Conservation (phyloP, 1,139 yeast genomes). For the Sugiyamaella grinbergsii region DNA sequence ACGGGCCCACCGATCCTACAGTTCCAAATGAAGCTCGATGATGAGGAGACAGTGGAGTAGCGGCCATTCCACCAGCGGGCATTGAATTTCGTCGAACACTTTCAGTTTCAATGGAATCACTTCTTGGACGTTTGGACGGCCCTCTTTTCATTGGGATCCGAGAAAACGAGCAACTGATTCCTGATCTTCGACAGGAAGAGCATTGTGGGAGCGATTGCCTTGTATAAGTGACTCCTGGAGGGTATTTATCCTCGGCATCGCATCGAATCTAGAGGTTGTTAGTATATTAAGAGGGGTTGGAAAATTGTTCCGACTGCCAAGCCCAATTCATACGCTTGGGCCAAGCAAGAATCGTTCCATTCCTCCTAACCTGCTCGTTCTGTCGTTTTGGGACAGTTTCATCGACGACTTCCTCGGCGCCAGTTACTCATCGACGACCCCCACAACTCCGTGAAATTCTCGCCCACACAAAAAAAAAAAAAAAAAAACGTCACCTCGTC, state of each 20-base stretch:
- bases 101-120: constrained; percentile 20
- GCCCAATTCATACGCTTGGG: too few relatives aligned
- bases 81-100: constrained; percentile 3
- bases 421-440: background rate
- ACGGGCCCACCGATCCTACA: background rate
- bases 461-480: too few relatives aligned
- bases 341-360: too few relatives aligned
- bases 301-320: too few relatives aligned
- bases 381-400: too few relatives aligned
- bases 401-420: too few relatives aligned
- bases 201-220: constrained; percentile 36
- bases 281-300: too few relatives aligned
- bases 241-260: constrained; percentile 42
- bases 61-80: constrained; percentile 18
- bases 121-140: constrained; percentile 43
- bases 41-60: constrained; percentile 25
- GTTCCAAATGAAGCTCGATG: constrained; percentile 14
- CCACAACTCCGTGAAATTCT: constrained; percentile 13
- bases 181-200: constrained; percentile 45
- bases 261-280: constrained; percentile 49
- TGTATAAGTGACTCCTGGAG: constrained; percentile 23
- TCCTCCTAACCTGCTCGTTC: too few relatives aligned
- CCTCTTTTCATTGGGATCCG: constrained; percentile 49
- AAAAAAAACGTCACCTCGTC: too few relatives aligned
- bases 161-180: constrained; percentile 46